A percentile compares a stretch with the other conserved stretches of the same genome.
Conservation (phyloP, 2,329 filamentous ascomycete genomes). For the Aspergillus texensis region DNA sequence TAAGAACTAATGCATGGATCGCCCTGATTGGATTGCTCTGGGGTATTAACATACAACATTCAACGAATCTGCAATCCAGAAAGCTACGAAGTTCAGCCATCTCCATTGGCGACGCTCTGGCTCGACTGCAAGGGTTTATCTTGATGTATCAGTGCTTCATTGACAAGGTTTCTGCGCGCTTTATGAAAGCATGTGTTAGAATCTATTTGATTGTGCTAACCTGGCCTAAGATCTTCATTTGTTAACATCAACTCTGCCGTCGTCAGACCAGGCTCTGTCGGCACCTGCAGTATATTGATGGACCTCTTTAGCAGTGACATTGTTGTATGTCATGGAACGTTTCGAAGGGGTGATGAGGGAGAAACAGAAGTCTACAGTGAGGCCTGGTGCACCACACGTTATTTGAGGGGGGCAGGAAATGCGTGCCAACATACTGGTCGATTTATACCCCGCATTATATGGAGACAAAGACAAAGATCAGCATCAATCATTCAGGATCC, state of each 20-base stretch:
- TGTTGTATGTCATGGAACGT: neutral
- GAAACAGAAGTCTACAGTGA: neutral
- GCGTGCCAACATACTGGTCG: neutral
- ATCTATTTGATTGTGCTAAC: neutral
- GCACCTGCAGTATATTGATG: neutral
- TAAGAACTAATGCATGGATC: neutral
- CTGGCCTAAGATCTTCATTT: neutral
- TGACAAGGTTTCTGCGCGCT: neutral
- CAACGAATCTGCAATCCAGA: neutral
- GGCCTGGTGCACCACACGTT: neutral
- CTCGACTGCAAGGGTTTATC: neutral
- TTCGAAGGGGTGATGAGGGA: neutral
- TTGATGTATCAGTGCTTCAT: neutral
- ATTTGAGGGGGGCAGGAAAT: too few species aligned
- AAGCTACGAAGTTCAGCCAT: neutral
- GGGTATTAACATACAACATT: neutral
- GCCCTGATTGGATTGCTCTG: neutral
- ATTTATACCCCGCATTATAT: neutral
- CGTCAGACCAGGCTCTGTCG: neutral
- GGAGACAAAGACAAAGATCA: neutral
- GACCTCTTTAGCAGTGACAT: neutral
- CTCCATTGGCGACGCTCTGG: neutral
- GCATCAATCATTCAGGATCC: neutral
- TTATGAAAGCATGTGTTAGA: neutral
- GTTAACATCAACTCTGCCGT: neutral